Percentiles rank a stretch among this genome's conserved stretches.
Conservation (phyloP, 1,284 basidiomycete genomes). For the Chiua sp. region DNA sequence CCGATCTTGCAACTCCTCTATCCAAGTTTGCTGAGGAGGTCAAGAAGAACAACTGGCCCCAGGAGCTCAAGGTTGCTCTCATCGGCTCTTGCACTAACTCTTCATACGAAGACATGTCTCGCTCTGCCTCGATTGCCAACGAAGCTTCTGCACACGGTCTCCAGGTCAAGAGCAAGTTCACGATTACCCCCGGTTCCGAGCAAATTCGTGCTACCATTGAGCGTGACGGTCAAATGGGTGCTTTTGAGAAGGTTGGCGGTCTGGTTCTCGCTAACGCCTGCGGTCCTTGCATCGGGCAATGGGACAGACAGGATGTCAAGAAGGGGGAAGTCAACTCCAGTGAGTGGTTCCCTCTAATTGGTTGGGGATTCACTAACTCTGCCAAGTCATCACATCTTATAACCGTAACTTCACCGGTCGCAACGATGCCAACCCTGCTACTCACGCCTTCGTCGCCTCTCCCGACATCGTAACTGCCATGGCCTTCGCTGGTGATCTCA, state of each 20-base stretch:
- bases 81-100: constrained; percentile 99
- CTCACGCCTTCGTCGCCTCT: constrained; percentile 98
- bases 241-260: constrained; percentile 90
- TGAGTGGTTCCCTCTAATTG: constrained; percentile 41
- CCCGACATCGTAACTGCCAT: constrained; percentile 98
- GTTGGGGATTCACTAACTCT: constrained; percentile 10
- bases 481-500: constrained; percentile 92
- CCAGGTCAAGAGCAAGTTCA: constrained; percentile 92
- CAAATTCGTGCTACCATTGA: constrained; percentile 98
- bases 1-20: constrained; percentile 94
- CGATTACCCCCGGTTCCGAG: constrained; percentile 98
- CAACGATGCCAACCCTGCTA: constrained; percentile 99
- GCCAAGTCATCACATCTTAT: constrained; percentile 95
- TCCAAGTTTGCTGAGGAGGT: constrained; percentile 94
- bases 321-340: constrained; percentile 98
- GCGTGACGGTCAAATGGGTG: constrained; percentile 92
- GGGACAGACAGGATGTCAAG: constrained; percentile 96
- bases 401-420: constrained; percentile 99
- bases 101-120: constrained; percentile 99
- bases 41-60: constrained; percentile 97
- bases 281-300: constrained; percentile 99
- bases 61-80: constrained; percentile 95
- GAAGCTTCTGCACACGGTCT: constrained; percentile 91
- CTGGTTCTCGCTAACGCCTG: constrained; percentile 98
- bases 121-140: constrained; percentile 92